phyloP scores from a whole-genome alignment of 2,329 filamentous ascomycete species.

The Thermothelomyces thermophilus region DNA sequence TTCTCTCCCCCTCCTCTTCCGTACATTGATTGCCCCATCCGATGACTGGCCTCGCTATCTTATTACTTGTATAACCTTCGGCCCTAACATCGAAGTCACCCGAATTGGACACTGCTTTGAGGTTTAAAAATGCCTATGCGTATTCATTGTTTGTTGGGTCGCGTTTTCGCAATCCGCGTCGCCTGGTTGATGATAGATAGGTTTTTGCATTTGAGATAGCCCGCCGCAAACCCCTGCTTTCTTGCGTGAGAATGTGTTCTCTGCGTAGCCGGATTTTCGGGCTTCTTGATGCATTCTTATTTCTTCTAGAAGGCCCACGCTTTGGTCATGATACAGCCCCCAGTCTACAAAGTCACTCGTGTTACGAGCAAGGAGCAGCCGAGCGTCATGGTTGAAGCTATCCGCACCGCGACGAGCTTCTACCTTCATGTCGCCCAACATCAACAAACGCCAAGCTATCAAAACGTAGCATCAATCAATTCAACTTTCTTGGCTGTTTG shows the following conservation, averaged over 20 bases:
- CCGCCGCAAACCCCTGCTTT: conserved; percentile 24
- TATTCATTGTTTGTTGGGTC: conserved; percentile 12
- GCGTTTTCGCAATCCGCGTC: conserved; percentile 19
- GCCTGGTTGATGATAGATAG: conserved; percentile 13
- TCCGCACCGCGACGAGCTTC: conserved; percentile 18
- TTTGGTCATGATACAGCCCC: background rate
- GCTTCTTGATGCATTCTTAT: conserved; percentile 15
- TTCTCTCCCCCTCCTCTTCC: conserved; percentile 14
- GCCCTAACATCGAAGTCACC: background rate
- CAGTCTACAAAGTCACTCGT: conserved; percentile 23
- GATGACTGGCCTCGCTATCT: conserved; percentile 12
- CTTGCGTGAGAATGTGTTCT: conserved; percentile 3
- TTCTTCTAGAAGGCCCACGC: background rate
- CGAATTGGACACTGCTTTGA: conserved; percentile 6
- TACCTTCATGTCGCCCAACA: conserved; percentile 5
- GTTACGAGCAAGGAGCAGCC: conserved; percentile 10
- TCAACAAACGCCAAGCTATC: background rate
- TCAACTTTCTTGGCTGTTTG: background rate
- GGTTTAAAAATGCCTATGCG: background rate
- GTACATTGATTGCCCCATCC: conserved; percentile 4
- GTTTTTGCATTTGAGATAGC: conserved; percentile 21
- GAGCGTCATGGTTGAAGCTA: conserved; percentile 21
- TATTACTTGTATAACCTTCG: conserved; percentile 16
- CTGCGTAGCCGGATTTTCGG: conserved; percentile 10
- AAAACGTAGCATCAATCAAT: background rate